These are phyloP conservation scores for Colletotrichum sp. DNA, from an alignment of 2,329 filamentous ascomycete genomes.

Conservation along the genomic window DNA sequence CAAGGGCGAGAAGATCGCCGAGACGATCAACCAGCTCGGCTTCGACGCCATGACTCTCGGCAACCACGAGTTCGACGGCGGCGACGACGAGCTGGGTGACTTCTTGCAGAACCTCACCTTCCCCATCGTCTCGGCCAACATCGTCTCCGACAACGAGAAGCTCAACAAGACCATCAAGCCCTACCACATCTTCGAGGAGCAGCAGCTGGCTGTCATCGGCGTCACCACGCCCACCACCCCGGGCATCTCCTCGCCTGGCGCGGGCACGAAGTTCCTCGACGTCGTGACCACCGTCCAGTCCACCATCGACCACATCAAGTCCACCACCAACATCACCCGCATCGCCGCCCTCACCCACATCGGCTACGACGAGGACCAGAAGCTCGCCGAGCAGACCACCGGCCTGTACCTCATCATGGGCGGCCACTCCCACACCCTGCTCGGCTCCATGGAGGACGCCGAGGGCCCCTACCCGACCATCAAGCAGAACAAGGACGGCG, in stretches of 20 bases:
- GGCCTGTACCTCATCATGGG: conserved; percentile 74
- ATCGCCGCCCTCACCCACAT: conserved; percentile 73
- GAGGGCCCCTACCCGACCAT: conserved; percentile 69
- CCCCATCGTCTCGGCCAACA: conserved; percentile 67
- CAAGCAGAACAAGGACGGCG: conserved; percentile 61
- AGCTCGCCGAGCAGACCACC: conserved; percentile 62
- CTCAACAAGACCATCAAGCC: conserved; percentile 69
- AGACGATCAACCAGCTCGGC: conserved; percentile 68
- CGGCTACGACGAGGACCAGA: conserved; percentile 67
- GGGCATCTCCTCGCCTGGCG: conserved; percentile 62
- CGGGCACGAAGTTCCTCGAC: conserved; percentile 63
- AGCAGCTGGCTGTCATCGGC: conserved; percentile 67
- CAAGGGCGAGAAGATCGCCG: conserved; percentile 70
- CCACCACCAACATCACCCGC: conserved; percentile 65
- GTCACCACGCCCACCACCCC: conserved; percentile 66
- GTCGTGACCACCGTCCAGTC: conserved; percentile 63
- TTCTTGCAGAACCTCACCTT: conserved; percentile 70
- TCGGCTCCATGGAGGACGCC: conserved; percentile 63
- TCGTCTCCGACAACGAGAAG: conserved; percentile 62
- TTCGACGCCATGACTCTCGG: conserved; percentile 73
- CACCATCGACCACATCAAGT: conserved; percentile 65
- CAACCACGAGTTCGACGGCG: conserved; percentile 71
- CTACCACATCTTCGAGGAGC: conserved; percentile 67
- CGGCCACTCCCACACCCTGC: conserved; percentile 64
- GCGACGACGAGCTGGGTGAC: conserved; percentile 65